Percentiles rank a stretch among this genome's conserved stretches.
Evolutionary conservation across 768 basidiomycete species (phyloP).

Genomic region (Boletus bicolor): DNA sequence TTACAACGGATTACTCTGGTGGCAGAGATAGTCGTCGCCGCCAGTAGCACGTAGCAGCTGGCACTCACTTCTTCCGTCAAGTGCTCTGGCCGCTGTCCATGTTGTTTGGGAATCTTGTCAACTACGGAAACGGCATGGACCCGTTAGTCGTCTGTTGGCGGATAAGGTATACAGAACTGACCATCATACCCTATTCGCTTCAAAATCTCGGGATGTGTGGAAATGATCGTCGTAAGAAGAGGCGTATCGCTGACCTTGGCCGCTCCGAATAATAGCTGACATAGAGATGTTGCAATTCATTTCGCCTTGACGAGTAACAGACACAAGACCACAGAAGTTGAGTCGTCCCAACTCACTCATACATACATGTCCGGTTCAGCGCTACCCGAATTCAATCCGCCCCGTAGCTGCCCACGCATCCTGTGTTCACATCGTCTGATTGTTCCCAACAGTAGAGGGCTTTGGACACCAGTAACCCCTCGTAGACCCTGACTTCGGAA

Average conservation of each 20-base stretch:
- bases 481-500: conserved; percentile 61
- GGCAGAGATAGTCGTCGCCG: not conserved
- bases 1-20: not conserved
- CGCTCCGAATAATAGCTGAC: conserved; percentile 68
- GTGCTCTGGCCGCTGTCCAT: conserved; percentile 1
- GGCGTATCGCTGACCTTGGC: conserved; percentile 75
- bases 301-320: not conserved
- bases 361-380: conserved; percentile 84
- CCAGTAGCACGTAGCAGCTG: conserved; percentile 36
- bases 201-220: conserved; percentile 61
- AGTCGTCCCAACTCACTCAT: conserved; percentile 60
- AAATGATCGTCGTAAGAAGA: conserved; percentile 56
- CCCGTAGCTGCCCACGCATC: conserved; percentile 69
- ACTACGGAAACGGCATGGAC: conserved; percentile 34
- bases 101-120: conserved; percentile 25
- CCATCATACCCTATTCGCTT: not conserved
- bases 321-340: not conserved
- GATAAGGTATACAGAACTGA: not conserved
- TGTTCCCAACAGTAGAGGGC: conserved; percentile 48
- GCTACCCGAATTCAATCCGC: conserved; percentile 59
- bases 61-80: conserved; percentile 53
- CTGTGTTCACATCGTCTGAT: conserved; percentile 47
- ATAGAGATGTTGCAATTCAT: conserved; percentile 80
- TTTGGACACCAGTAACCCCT: conserved; percentile 57
- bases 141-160: not conserved